Evolutionary conservation across 192 early-diverging fungal genomes (phyloP).

Genomic region (Pilobolus umbonatus): DNA sequence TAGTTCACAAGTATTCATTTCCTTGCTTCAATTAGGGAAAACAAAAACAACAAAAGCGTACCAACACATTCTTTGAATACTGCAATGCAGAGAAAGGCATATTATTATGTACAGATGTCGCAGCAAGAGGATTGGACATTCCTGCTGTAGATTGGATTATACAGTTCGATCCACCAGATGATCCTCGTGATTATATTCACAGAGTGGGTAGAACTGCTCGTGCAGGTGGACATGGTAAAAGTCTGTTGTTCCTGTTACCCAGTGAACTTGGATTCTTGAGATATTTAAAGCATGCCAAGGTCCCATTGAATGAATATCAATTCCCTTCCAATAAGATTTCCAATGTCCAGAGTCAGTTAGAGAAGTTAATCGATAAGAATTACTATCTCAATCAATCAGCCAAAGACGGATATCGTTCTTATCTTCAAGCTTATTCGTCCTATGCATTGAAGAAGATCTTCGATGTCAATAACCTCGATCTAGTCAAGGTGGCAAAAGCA

Average conservation of each 20-base stretch:
- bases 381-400: constrained; percentile 96
- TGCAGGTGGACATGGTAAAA: constrained; percentile 83
- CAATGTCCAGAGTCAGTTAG: constrained; percentile 94
- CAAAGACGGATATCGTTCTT: constrained; percentile 93
- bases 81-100: constrained; percentile 92
- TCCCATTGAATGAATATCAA: constrained; percentile 98
- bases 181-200: constrained; percentile 96
- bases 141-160: constrained; percentile 99
- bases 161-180: constrained; percentile 99
- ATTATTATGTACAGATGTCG: constrained; percentile 95
- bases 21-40: constrained; percentile 51
- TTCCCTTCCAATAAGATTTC: constrained; percentile 93
- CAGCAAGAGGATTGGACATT: constrained; percentile 96
- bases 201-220: constrained; percentile 96
- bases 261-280: constrained; percentile 92
- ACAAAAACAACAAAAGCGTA: constrained; percentile 98
- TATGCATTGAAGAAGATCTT: constrained; percentile 96
- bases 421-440: constrained; percentile 92
- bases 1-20: not conserved
- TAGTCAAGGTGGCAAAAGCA: constrained; percentile 87
- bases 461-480: constrained; percentile 84
- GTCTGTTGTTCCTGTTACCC: constrained; percentile 93
- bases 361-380: constrained; percentile 95
- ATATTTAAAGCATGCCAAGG: constrained; percentile 97
- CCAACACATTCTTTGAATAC: constrained; percentile 99